phyloP scores from a whole-genome alignment of 106 monocot species.

The Acorus calamus region DNA sequence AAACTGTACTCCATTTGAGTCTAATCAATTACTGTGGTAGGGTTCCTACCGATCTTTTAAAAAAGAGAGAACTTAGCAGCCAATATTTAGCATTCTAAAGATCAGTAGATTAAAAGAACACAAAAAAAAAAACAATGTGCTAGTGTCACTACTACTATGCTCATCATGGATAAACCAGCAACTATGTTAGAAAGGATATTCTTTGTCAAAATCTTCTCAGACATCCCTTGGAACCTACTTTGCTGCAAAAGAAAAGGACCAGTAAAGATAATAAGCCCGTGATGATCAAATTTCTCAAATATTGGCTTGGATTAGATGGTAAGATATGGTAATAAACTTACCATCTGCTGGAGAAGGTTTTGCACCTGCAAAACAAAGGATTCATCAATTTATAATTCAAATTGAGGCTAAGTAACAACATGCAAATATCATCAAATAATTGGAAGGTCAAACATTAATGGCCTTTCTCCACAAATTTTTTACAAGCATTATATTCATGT shows the following conservation, averaged over 20 bases:
- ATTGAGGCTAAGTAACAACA: not conserved
- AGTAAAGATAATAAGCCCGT: constrained; percentile 4
- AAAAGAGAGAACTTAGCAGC: no score
- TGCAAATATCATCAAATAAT: not conserved
- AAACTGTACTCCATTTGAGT: no score
- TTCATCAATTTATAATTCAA: not conserved
- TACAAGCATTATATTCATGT: not conserved
- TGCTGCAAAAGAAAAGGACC: constrained; percentile 30
- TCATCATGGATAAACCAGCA: not conserved
- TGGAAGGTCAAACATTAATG: no score
- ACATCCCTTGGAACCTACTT: constrained; percentile 72
- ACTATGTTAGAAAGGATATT: constrained; percentile 61
- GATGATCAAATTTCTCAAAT: not conserved
- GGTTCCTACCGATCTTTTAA: no score
- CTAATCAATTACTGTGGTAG: no score
- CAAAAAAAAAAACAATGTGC: not conserved
- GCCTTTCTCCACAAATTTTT: no score
- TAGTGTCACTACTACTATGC: not conserved
- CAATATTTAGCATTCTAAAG: no score
- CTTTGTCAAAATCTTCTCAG: constrained; percentile 57
- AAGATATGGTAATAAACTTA: constrained; percentile 14
- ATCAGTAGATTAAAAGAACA: not conserved
- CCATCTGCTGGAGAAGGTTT: constrained; percentile 78
- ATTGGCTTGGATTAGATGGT: not conserved
- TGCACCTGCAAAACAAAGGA: constrained; percentile 44